Percentiles rank a stretch among this genome's conserved stretches.
Conservation (phyloP, 2,329 filamentous ascomycete species). For the Rugonectria rugulosa region DNA sequence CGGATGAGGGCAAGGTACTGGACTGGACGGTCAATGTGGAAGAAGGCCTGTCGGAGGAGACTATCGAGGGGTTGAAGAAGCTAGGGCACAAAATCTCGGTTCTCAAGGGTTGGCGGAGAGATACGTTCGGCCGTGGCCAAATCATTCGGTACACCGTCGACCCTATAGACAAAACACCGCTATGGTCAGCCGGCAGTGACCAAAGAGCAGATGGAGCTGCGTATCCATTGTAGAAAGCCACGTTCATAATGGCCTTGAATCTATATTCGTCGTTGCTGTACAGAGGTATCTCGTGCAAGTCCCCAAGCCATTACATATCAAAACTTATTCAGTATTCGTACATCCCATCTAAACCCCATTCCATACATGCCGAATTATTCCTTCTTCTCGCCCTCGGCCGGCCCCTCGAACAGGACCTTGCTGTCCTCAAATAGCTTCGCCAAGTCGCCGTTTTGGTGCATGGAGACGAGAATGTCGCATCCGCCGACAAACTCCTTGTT, state of each 20-base stretch:
- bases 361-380: slow-evolving; percentile 38
- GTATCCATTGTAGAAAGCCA: slow-evolving; percentile 54
- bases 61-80: slow-evolving; percentile 69
- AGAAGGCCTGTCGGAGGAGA: slow-evolving; percentile 77
- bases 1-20: slow-evolving; percentile 63
- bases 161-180: slow-evolving; percentile 67
- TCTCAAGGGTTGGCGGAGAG: slow-evolving; percentile 69
- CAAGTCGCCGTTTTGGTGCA: slow-evolving; percentile 96
- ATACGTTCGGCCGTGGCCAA: slow-evolving; percentile 85
- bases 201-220: slow-evolving; percentile 81
- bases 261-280: slow-evolving; percentile 35
- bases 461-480: slow-evolving; percentile 95
- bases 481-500: slow-evolving; percentile 96
- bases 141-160: slow-evolving; percentile 82
- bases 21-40: slow-evolving; percentile 79
- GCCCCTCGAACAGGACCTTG: slow-evolving; percentile 72
- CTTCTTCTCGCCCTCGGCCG: slow-evolving; percentile 48
- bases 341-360: slow-evolving; percentile 20
- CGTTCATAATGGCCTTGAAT: slow-evolving; percentile 10
- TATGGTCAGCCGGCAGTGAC: slow-evolving; percentile 93
- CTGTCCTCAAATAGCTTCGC: slow-evolving; percentile 93
- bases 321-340: slow-evolving; percentile 38
- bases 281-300: slow-evolving; percentile 34
- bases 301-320: slow-evolving; percentile 35
- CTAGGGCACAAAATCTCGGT: slow-evolving; percentile 79